Conservation (phyloP, 129 eudicot genomes). For the Deinandra increscens region DNA sequence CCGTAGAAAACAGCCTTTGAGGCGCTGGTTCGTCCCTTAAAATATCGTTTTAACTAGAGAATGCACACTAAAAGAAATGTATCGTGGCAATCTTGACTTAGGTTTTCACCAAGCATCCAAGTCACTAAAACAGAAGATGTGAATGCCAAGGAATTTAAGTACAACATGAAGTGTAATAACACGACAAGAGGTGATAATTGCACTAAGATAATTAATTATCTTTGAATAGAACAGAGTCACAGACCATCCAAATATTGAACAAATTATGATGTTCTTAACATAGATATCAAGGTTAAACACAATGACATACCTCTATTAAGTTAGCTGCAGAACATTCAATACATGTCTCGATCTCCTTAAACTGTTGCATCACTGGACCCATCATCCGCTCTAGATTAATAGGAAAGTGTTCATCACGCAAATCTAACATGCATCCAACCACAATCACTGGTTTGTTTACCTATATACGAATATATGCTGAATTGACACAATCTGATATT, state of each 20-base stretch:
- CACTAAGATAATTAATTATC: neutral
- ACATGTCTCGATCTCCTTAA: conserved; percentile 95
- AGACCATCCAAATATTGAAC: neutral
- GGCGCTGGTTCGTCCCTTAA: too few species aligned
- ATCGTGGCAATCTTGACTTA: conserved; percentile 13
- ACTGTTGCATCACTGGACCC: conserved; percentile 88
- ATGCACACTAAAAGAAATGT: neutral
- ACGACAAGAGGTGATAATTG: conserved; percentile 1
- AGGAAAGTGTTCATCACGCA: conserved; percentile 65
- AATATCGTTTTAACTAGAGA: neutral
- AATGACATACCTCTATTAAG: conserved; percentile 69
- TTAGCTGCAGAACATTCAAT: conserved; percentile 96
- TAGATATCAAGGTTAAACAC: conserved; percentile 6
- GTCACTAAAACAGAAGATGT: neutral
- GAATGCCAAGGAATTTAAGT: neutral
- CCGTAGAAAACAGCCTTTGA: too few species aligned
- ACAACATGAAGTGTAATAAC: neutral
- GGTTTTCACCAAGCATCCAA: neutral
- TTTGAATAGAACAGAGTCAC: neutral
- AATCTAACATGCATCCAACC: conserved; percentile 93
- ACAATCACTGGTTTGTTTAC: conserved; percentile 76
- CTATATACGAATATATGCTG: conserved; percentile 31
- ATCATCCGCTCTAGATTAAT: conserved; percentile 66
- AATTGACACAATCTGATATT: conserved; percentile 17
- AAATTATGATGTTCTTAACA: conserved; percentile 8